Base-by-base conservation (phyloP, 352 stramenopile genomes). In the Pythium phragmiticola region DNA sequence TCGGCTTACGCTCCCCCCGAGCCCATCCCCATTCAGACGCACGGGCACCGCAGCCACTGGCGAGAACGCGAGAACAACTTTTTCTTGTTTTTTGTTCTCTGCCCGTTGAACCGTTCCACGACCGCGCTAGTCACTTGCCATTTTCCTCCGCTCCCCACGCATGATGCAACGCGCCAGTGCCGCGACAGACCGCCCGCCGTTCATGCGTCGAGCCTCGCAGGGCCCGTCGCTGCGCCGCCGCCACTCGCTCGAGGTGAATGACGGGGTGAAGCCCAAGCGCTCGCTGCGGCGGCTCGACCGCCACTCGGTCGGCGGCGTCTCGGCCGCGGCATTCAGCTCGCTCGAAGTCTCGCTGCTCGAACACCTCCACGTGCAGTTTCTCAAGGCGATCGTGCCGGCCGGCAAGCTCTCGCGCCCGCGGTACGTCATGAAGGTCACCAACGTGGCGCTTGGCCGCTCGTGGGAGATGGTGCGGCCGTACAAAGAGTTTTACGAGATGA, bases 381-480 rank as follows among this genome's bases (percentile, higher is more conserved):
- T 90, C 53, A 94, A 94, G 66, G 85, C 85, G 9, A 71, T 91
- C 19, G 76, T 92, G 36, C 82, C 82, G 2, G 79, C 72, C n/a
- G 86, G 74, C 72, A 90, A 91, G 56, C 68, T 90, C 41, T 73
- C 77, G 26, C 78, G 72, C 46, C 79, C 82, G 36, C 83, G 82
- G 17, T 94, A 92, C 68, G 63, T 92, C 45, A 92, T 94, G 81
- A 81, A 82, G 66, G 77, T 92, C 55, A 81, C 65, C 54, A 94
- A 91, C 70, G 64, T 66, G 11, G 83, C 76, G 49, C 66, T 92
- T 12, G 58, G 74, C 26, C 85, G 88, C 61, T 84, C 78, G 49
- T 95, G 87, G 84, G 82, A 95, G 53, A 90, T 95, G 81, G 76
- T 72, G 33, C 70, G 83, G 39, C 86, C 79, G 12, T 95, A 90